phyloP scores from a whole-genome alignment of 495 filamentous ascomycete genomes.

The Penicillium robsamsonii region DNA sequence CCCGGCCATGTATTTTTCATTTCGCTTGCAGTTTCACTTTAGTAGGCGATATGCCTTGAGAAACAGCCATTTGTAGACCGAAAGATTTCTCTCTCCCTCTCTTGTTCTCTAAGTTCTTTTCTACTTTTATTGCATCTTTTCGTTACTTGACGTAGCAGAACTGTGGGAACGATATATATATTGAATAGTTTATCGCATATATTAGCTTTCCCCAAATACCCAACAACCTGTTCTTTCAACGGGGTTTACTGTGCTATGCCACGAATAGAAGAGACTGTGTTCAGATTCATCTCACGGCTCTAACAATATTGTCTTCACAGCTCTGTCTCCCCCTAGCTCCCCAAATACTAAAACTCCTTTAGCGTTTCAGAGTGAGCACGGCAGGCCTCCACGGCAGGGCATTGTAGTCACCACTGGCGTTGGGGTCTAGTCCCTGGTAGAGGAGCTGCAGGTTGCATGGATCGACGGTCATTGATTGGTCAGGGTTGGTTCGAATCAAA shows the following conservation, averaged over 20 bases:
- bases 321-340: background rate
- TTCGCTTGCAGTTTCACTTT: background rate
- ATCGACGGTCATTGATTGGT: slow-evolving; percentile 57
- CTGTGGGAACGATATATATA: background rate
- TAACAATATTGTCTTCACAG: background rate
- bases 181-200: too few species aligned
- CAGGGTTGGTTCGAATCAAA: slow-evolving; percentile 49
- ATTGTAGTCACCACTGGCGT: slow-evolving; percentile 20
- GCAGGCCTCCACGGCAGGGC: slow-evolving; percentile 48
- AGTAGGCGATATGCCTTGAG: background rate
- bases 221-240: background rate
- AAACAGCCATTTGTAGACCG: background rate
- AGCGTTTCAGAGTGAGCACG: slow-evolving; percentile 47
- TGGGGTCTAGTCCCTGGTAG: slow-evolving; percentile 52
- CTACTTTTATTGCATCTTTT: background rate
- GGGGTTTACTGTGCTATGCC: background rate
- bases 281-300: too few species aligned
- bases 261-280: background rate
- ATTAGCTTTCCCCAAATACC: too few species aligned
- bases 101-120: too few species aligned
- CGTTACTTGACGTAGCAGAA: background rate
- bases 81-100: background rate
- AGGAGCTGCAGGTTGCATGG: slow-evolving; percentile 59
- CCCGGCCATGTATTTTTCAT: background rate
- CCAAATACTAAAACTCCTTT: background rate